A percentile compares a stretch with the other conserved stretches of the same genome.
phyloP scores from a whole-genome alignment of 352 stramenopile species.

The Phytophthora meadii region DNA sequence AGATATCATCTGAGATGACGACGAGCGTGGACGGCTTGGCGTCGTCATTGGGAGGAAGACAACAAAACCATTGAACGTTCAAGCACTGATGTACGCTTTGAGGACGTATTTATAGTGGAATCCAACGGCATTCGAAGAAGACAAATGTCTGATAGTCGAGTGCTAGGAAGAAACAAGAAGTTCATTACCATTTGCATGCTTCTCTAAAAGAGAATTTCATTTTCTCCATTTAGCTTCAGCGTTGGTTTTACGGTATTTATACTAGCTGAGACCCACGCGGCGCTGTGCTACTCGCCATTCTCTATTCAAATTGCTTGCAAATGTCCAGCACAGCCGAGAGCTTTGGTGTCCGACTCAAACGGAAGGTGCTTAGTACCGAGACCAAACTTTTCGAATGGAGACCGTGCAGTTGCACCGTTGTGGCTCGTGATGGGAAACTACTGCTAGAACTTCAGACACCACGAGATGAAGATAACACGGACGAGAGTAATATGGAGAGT shows the following conservation, averaged over 20 bases:
- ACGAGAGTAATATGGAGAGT: slow-evolving; percentile 18
- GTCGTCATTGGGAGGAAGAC: slow-evolving; percentile 8
- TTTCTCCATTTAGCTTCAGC: slow-evolving; percentile 19
- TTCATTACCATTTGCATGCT: too few relatives aligned
- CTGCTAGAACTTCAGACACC: slow-evolving; percentile 38
- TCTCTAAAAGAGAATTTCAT: background rate
- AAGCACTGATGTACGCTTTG: slow-evolving; percentile 1
- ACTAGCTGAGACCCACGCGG: slow-evolving; percentile 21
- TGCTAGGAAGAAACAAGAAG: too few relatives aligned
- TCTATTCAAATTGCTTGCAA: slow-evolving; percentile 3
- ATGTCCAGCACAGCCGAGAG: slow-evolving; percentile 21
- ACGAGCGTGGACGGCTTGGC: slow-evolving; percentile 4
- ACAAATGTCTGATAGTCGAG: slow-evolving; percentile 8
- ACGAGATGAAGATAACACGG: slow-evolving; percentile 33
- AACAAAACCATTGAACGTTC: background rate
- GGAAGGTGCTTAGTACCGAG: slow-evolving; percentile 63
- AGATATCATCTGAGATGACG: slow-evolving; percentile 8
- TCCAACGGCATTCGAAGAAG: background rate
- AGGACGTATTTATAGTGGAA: slow-evolving; percentile 29
- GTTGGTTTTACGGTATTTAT: slow-evolving; percentile 34
- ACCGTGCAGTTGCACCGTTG: slow-evolving; percentile 48
- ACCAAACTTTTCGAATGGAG: slow-evolving; percentile 78
- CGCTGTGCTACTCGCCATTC: slow-evolving; percentile 3
- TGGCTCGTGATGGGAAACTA: slow-evolving; percentile 43
- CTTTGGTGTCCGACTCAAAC: slow-evolving; percentile 53